Conservation (phyloP, 176 grass and related monocot genomes). For the Raddia guianensis region DNA sequence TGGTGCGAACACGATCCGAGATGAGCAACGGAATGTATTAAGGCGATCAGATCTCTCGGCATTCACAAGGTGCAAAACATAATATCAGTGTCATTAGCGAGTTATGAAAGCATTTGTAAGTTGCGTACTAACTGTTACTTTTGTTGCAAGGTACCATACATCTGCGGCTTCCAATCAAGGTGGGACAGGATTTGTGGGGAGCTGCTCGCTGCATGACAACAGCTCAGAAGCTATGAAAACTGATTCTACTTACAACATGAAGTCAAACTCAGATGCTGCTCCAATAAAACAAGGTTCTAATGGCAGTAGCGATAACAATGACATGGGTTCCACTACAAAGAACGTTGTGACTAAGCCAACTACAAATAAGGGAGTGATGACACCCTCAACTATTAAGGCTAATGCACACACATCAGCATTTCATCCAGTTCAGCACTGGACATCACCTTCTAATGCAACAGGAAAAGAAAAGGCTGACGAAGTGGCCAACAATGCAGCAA, state of each 20-base stretch:
- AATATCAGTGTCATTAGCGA: constrained; percentile 59
- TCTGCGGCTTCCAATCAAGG: constrained; percentile 67
- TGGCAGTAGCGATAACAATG: constrained; percentile 78
- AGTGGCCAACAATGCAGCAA: constrained; percentile 24
- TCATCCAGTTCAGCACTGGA: constrained; percentile 60
- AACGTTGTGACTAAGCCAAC: constrained; percentile 55
- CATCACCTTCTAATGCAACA: constrained; percentile 21
- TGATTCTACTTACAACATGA: constrained; percentile 57
- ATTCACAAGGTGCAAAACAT: constrained; percentile 81
- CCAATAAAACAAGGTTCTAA: constrained; percentile 76
- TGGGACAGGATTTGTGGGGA: constrained; percentile 44
- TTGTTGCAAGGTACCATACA: constrained; percentile 83
- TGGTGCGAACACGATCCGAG: constrained; percentile 33
- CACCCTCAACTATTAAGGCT: constrained; percentile 52
- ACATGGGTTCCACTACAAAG: constrained; percentile 83
- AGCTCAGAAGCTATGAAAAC: constrained; percentile 75
- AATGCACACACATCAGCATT: constrained; percentile 69
- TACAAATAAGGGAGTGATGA: constrained; percentile 44
- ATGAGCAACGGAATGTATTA: constrained; percentile 62
- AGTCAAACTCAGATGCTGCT: constrained; percentile 55
- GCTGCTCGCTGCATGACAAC: constrained; percentile 66
- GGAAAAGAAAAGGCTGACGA: constrained; percentile 49
- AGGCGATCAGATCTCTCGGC: constrained; percentile 71
- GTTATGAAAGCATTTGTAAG: constrained; percentile 36
- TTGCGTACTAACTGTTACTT: constrained; percentile 72